A percentile compares a stretch with the other conserved stretches of the same genome.
phyloP scores from a whole-genome alignment of 345 rosid species.

The Luvunga scandens region DNA sequence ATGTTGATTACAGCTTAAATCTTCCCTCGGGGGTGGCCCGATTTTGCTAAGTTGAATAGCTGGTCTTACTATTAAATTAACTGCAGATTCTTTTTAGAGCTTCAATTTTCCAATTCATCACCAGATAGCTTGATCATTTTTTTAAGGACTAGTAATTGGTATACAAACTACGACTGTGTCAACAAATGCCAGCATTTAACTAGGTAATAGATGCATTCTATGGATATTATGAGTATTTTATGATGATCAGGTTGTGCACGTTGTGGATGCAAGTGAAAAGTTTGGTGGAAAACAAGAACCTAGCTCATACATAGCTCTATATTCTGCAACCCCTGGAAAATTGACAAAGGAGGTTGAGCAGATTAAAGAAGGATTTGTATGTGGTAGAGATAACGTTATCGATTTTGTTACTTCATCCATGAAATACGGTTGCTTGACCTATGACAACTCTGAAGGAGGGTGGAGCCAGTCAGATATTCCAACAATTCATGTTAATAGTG shows the following conservation, averaged over 20 bases:
- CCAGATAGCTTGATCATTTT: neutral
- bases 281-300: constrained; percentile 45
- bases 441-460: constrained; percentile 52
- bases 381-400: constrained; percentile 63
- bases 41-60: neutral
- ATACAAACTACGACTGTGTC: neutral
- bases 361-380: constrained; percentile 65
- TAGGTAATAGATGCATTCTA: neutral
- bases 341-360: constrained; percentile 63
- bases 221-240: neutral
- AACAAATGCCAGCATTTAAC: constrained; percentile 7
- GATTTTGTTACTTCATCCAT: constrained; percentile 76
- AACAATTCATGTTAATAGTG: constrained; percentile 40
- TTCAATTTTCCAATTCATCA: neutral
- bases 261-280: constrained; percentile 67
- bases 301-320: constrained; percentile 56
- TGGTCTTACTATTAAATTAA: neutral
- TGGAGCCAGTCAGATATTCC: constrained; percentile 77
- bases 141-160: neutral
- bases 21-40: neutral
- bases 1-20: neutral
- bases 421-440: constrained; percentile 69
- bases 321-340: constrained; percentile 85
- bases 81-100: neutral
- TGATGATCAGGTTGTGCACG: constrained; percentile 73